Base-by-base conservation (phyloP, 1,284 basidiomycete species). In the Apiotrichum akiyoshidainum region DNA sequence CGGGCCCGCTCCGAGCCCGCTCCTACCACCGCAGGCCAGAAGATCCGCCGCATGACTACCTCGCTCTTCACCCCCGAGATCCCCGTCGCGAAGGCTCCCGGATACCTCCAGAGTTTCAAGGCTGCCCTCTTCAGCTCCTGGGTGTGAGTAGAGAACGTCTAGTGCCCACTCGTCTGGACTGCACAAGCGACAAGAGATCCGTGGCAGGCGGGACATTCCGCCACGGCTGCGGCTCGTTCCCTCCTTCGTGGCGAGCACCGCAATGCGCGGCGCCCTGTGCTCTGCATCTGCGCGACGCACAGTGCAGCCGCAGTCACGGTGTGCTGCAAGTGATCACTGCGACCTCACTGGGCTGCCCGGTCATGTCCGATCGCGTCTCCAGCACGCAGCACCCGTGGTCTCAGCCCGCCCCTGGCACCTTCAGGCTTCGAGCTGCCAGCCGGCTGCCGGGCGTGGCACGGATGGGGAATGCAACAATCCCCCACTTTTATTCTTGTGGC, bases 51-150 rank as follows among this genome's bases (percentile, higher is more conserved):
- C 31, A 67, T 75, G 58, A 73, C 76, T 17, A 77, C 76, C 12
- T 72, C 71, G 1, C 61, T 79, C 26, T 73, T 79, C 46, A 75
- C 74, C 2, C 69, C 76, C 4, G 74, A 77, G 49, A 66, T 65
- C 39, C 73, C 71, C 35, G 65, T 80, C 50, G 69, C 72, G 9
- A 65, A 72, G 46, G 75, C 76, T 22, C 80, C 80, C n/a, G 76
- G 73, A 0, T 74, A 69, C 53, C 10, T 59, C 46, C 57, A 59
- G 17, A 75, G 71, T 49, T 46, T 76, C 41, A 68, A 67, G 46
- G 78, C 78, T 11, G 73, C 78, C 31, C 59, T 74, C 33, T 65
- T 64, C 33, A 73, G 71, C 9, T 73, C 68, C 22, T 81, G 78
- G 78, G 62, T 81, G 65, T 75, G 63, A 68, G 73, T 70, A 21